Percentiles rank a stretch among this genome's conserved stretches.
Conservation (phyloP, 139 green algal genomes). For the Coccomyxa sp. region DNA sequence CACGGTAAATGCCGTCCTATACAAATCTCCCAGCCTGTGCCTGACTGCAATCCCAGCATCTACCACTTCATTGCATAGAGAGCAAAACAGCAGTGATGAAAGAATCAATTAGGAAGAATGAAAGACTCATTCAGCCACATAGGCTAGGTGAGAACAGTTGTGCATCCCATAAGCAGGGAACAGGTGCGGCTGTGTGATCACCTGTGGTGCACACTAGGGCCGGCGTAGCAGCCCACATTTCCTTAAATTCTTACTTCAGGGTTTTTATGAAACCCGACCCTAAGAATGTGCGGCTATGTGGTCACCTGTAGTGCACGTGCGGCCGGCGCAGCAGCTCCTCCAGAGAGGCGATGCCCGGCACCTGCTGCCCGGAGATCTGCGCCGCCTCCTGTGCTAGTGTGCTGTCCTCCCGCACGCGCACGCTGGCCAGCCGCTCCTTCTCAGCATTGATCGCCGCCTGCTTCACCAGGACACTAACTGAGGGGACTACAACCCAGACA, state of each 20-base stretch:
- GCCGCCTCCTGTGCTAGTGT: constrained; percentile 40
- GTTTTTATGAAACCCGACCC: background rate
- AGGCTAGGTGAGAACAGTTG: too few species aligned
- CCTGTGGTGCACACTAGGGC: constrained; percentile 67
- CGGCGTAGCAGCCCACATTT: background rate
- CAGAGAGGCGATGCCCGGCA: constrained; percentile 47
- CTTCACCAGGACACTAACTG: constrained; percentile 9
- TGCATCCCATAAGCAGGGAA: too few species aligned
- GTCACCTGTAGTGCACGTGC: constrained; percentile 75
- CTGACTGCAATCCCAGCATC: too few species aligned
- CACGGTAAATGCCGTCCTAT: too few species aligned
- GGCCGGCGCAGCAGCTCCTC: constrained; percentile 84
- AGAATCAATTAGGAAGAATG: too few species aligned
- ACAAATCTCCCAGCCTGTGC: too few species aligned
- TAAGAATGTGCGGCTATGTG: background rate
- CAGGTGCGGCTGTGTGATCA: background rate
- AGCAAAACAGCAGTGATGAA: too few species aligned
- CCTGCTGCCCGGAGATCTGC: constrained; percentile 51
- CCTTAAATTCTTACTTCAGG: background rate
- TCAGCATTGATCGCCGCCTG: constrained; percentile 68
- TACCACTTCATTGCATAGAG: too few species aligned
- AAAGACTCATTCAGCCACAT: too few species aligned
- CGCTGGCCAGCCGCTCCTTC: constrained; percentile 53
- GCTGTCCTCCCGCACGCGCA: constrained; percentile 39
- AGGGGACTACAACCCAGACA: background rate